Base-by-base conservation (phyloP, 352 stramenopile genomes). In the Phytophthora colocasiae region DNA sequence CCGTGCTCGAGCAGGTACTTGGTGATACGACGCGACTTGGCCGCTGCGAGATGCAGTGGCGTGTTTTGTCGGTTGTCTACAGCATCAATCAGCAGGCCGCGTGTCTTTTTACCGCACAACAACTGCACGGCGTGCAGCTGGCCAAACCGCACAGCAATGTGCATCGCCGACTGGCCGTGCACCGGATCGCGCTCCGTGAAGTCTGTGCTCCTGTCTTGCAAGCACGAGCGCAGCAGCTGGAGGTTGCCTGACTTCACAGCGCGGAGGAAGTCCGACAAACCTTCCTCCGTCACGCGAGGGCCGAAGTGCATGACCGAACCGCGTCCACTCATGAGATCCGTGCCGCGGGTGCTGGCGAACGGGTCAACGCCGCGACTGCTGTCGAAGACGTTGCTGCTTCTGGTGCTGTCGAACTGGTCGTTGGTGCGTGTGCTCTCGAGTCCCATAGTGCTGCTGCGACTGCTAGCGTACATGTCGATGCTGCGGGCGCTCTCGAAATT, bases 1-100 rank as follows among this genome's bases (percentile, higher is more conserved):
- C 78, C 81, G 5, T 92, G 73, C 52, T 96, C 85, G 14, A 96
- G 75, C 34, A 96, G 29, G 32, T 84, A 92, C 76, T 94, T 93
- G 60, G 87, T 94, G 36, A 96, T 82, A 7, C 87, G 85, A 3
- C 85, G 84, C 43, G 87, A 96, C 56, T 92, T 92, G 27, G 85
- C 87, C n/a, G 83, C 69, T 8, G 87, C 87, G 17, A 96, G 45
- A 49, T 96, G 87, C 50, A 96, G 51, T 7, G 87, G 80, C 8
- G 87, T 93, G 77, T 96, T 96, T 41, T 83, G 52, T 15, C 87
- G 81, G 38, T 79, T 78, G 73, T 96, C 87, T 2, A 85, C 76
- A 22, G 82, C 79, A 63, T 93, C 84, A 43, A 96, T 77, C 3
- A 96, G 72, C 44, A 85, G 49, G 15, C 75, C 69, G 32, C 77